Evolutionary conservation across 1,284 basidiomycete species (phyloP).

Genomic region (Neolentinus lepideus): DNA sequence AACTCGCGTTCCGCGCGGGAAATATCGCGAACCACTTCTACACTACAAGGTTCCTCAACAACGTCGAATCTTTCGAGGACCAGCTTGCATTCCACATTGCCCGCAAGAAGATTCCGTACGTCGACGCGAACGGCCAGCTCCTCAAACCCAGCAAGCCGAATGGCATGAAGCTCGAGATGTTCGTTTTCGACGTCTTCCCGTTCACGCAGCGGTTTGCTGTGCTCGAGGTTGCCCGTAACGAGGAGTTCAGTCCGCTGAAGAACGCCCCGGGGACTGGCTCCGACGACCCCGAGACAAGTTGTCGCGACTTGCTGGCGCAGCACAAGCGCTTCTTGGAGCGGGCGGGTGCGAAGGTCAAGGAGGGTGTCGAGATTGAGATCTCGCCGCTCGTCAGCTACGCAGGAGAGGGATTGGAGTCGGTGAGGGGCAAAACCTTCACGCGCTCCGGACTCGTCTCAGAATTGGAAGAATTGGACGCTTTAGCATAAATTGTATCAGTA

Average conservation of each 20-base stretch:
- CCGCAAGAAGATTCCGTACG: conserved; percentile 91
- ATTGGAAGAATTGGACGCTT: conserved; percentile 43
- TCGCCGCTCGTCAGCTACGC: conserved; percentile 86
- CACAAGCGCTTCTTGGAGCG: conserved; percentile 79
- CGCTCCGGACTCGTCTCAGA: conserved; percentile 47
- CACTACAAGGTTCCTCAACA: conserved; percentile 80
- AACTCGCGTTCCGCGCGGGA: conserved; percentile 87
- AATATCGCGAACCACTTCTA: conserved; percentile 99
- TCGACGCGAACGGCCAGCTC: conserved; percentile 58
- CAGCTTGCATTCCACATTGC: conserved; percentile 97
- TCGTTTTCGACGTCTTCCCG: conserved; percentile 99
- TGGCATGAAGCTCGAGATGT: conserved; percentile 99
- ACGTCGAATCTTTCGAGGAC: conserved; percentile 79
- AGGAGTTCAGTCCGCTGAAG: conserved; percentile 97
- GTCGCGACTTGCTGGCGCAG: conserved; percentile 87
- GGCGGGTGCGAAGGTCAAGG: conserved; percentile 70
- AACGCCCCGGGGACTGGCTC: conserved; percentile 93
- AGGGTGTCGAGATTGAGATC: conserved; percentile 82
- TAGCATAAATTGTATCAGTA: conserved; percentile 20
- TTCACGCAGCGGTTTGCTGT: conserved; percentile 82
- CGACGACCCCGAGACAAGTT: conserved; percentile 90
- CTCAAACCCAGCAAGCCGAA: conserved; percentile 89
- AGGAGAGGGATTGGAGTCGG: conserved; percentile 83
- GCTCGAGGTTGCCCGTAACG: conserved; percentile 81
- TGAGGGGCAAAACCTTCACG: conserved; percentile 74